phyloP scores from a whole-genome alignment of 371 early-diverging fungal genomes.

The Syncephalastrum racemosum region DNA sequence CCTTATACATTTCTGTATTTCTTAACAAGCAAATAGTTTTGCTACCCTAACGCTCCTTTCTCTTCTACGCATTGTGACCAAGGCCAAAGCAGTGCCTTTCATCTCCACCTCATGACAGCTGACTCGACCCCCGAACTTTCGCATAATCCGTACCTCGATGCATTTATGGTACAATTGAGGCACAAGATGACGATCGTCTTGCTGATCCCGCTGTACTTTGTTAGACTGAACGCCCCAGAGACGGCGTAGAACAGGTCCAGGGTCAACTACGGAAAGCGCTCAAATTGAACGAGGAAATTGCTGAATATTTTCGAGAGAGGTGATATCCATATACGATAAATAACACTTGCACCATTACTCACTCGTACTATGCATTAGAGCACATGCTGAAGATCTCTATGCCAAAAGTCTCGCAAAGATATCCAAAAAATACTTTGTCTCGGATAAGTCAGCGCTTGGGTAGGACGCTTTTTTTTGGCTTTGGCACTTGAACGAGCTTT shows the following conservation, averaged over 20 bases:
- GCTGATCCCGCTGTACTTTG: background rate
- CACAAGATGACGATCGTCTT: background rate
- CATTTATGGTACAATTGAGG: conserved; percentile 9
- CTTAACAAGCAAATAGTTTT: too few relatives aligned
- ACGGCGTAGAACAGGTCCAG: conserved; percentile 52
- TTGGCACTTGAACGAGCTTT: background rate
- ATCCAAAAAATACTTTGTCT: conserved; percentile 48
- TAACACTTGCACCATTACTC: background rate
- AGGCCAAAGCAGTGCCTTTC: too few relatives aligned
- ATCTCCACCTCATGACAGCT: too few relatives aligned
- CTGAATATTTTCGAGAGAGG: conserved; percentile 63
- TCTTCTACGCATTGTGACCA: too few relatives aligned
- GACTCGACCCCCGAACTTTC: too few relatives aligned
- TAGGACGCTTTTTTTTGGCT: conserved; percentile 19
- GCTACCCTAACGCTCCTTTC: too few relatives aligned
- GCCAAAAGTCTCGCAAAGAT: conserved; percentile 51
- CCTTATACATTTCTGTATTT: too few relatives aligned
- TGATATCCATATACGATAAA: conserved; percentile 4
- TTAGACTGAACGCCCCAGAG: conserved; percentile 54
- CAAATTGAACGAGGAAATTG: conserved; percentile 54
- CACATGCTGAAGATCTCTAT: conserved; percentile 52
- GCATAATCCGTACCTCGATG: conserved; percentile 10
- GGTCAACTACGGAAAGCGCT: conserved; percentile 46
- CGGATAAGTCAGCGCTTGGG: conserved; percentile 50
- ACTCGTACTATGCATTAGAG: conserved; percentile 27